These are phyloP conservation scores for Lobulomyces angularis DNA, from an alignment of 192 early-diverging fungal species.

Conservation along the genomic window DNA sequence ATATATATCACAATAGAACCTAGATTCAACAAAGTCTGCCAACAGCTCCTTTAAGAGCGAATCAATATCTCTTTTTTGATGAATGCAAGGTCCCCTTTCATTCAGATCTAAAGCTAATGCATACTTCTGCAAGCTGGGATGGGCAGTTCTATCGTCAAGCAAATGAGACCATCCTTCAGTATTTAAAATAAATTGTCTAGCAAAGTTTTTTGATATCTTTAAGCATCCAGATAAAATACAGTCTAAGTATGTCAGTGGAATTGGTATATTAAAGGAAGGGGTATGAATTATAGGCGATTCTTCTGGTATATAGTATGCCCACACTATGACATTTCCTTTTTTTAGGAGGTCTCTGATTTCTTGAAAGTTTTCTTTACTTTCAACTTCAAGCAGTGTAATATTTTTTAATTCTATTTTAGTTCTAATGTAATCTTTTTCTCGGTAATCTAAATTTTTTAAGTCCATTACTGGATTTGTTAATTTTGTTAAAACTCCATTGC, in stretches of 20 bases:
- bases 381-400: no score
- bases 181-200: slow-evolving; percentile 22
- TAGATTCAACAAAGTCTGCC: no score
- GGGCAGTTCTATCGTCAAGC: slow-evolving; percentile 29
- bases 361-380: no score
- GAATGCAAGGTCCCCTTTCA: no score
- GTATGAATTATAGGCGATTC: slow-evolving; percentile 1
- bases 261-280: slow-evolving; percentile 16
- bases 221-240: slow-evolving; percentile 29
- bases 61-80: no score
- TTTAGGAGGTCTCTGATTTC: no score
- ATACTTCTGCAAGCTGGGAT: slow-evolving; percentile 14
- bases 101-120: no score
- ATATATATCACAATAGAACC: no score
- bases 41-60: no score
- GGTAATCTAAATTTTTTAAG: slow-evolving; percentile 17
- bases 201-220: slow-evolving; percentile 15
- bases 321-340: slow-evolving; percentile 16
- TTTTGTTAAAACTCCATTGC: slow-evolving; percentile 35
- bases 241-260: slow-evolving; percentile 38
- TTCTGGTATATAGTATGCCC: slow-evolving; percentile 19
- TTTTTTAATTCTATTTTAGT: slow-evolving; percentile 5
- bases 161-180: slow-evolving; percentile 29
- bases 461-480: slow-evolving; percentile 14
- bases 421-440: slow-evolving; percentile 25